Percentiles rank a stretch among this genome's conserved stretches.
phyloP scores from a whole-genome alignment of 1,284 basidiomycete genomes.

The Anthracocystis setariae region DNA sequence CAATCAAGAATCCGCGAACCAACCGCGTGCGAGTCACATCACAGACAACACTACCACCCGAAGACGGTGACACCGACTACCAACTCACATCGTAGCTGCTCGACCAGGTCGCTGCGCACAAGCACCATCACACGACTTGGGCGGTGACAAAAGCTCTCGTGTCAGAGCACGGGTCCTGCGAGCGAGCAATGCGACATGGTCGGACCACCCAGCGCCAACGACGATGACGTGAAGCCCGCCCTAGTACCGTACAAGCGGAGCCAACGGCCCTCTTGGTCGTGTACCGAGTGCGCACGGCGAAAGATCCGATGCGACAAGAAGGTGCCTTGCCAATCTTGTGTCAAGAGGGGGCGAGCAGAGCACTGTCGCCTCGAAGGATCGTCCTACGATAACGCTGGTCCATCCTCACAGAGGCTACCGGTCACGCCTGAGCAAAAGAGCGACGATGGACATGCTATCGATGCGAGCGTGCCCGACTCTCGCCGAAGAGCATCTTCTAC shows the following conservation, averaged over 20 bases:
- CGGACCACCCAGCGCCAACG: slow-evolving; percentile 1
- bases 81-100: no score
- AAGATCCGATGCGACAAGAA: slow-evolving; percentile 58
- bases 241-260: slow-evolving; percentile 41
- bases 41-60: no score
- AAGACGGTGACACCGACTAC: no score
- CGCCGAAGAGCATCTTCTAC: slow-evolving; percentile 15
- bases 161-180: not conserved
- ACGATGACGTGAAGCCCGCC: slow-evolving; percentile 10
- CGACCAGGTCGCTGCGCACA: no score
- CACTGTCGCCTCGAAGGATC: slow-evolving; percentile 40
- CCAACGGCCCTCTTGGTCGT: slow-evolving; percentile 52
- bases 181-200: slow-evolving; percentile 16
- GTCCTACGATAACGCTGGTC: slow-evolving; percentile 12
- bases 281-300: slow-evolving; percentile 53
- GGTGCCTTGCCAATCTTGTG: slow-evolving; percentile 52
- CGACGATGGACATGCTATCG: not conserved
- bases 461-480: slow-evolving; percentile 3
- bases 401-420: slow-evolving; percentile 13
- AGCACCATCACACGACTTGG: no score
- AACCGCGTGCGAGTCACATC: no score
- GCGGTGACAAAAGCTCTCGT: not conserved
- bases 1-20: no score
- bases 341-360: slow-evolving; percentile 46
- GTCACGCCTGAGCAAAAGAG: slow-evolving; percentile 9